Base-by-base conservation (phyloP, 1,284 basidiomycete genomes). In the Cryptococcus hybrid region DNA sequence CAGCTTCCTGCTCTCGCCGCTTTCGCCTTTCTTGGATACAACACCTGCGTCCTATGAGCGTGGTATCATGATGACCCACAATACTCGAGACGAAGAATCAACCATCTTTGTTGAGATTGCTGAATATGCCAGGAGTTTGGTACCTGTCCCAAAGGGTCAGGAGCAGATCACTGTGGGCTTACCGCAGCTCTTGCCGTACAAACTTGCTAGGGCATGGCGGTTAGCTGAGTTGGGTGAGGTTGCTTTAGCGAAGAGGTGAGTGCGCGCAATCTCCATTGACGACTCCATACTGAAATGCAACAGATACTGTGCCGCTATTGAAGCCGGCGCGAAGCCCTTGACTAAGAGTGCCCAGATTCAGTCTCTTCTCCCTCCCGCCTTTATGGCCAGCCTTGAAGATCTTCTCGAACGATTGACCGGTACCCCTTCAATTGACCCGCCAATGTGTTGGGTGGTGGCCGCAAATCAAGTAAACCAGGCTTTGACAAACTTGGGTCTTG, bases 261-360 rank as follows among this genome's bases (percentile, higher is more conserved):
- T 73, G n/a, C 12, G 36, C 30, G 7, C 44, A 15, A 52, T 36
- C n/a, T 46, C 34, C 2, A 44, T 6, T 6, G 6, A 12, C 9
- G 30, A 35, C 18, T 50, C 4, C 43, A 0, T 35, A 42, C 36
- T 13, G 39, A 42, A 18, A 43, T 42, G 13, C 11, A 36, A 44
- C 62, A 94, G 92, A 68, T 99, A 99, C 74, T 97, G 92, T 75
- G 91, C 98, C 60, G 91, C 95, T 2, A 89, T 99, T 62, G 85
- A 87, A 9, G 80, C 84, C 9, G 84, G 85, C 11, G 59, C 67
- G 11, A 73, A 67, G 51, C 47, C 39, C 9, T 15, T 49, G 3
- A 51, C 47, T 36, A 49, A 61, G 15, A 61, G 54, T 24, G 69
- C 71, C 57, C 62, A 61, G 44, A 61, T 57, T 12, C 61, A 60